These are phyloP conservation scores for Aspergillus sclerotiicarbonarius DNA, from an alignment of 495 filamentous ascomycete genomes.

Conservation along the genomic window DNA sequence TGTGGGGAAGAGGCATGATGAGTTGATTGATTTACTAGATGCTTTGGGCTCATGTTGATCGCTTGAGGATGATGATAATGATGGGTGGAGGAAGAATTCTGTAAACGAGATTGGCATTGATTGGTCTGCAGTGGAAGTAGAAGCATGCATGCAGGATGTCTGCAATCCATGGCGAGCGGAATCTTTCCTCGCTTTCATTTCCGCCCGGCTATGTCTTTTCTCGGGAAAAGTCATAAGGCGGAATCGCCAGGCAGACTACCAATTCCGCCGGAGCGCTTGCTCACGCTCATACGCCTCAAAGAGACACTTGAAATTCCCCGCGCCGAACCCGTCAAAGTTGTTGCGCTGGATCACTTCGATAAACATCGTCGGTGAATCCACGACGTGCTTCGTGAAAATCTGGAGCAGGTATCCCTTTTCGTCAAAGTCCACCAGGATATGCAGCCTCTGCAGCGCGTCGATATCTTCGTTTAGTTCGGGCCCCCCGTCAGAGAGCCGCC, in stretches of 20 bases:
- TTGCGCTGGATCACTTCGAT: constrained; percentile 81
- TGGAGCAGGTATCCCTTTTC: constrained; percentile 76
- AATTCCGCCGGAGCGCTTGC: constrained; percentile 50
- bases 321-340: constrained; percentile 79
- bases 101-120: too few relatives aligned
- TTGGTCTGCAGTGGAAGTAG: too few relatives aligned
- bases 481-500: constrained; percentile 49
- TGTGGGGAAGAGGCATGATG: too few relatives aligned
- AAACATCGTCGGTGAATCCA: constrained; percentile 84
- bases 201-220: neutral
- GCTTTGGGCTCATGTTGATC: neutral
- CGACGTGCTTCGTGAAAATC: constrained; percentile 78
- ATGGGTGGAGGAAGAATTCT: too few relatives aligned
- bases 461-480: constrained; percentile 63
- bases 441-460: constrained; percentile 58
- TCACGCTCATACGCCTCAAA: constrained; percentile 87
- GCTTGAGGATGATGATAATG: too few relatives aligned
- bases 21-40: neutral
- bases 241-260: neutral
- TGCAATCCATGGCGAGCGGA: neutral
- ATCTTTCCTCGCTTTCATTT: neutral
- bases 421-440: constrained; percentile 79
- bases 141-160: too few relatives aligned
- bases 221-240: neutral
- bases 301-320: constrained; percentile 81